These are phyloP conservation scores for Rhizopogon vinicolor DNA, from an alignment of 768 basidiomycete genomes.

Conservation along the genomic window DNA sequence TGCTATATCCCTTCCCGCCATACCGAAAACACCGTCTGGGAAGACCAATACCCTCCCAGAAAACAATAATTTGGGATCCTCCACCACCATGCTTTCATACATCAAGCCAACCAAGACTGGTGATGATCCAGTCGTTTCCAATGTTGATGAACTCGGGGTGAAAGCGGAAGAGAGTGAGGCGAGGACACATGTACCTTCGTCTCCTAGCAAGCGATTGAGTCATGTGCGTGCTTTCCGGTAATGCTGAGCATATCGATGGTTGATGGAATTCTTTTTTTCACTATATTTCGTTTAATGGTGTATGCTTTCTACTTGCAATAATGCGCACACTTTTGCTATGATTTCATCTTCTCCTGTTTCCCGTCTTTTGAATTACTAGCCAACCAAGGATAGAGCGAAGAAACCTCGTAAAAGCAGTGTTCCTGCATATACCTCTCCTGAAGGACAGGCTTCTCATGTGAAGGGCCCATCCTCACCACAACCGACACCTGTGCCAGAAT, in stretches of 20 bases:
- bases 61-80: constrained; percentile 56
- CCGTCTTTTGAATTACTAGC: constrained; percentile 37
- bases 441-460: background rate
- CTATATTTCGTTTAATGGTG: constrained; percentile 21
- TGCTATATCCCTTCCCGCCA: constrained; percentile 35
- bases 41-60: constrained; percentile 20
- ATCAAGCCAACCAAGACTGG: constrained; percentile 47
- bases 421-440: constrained; percentile 12
- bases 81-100: constrained; percentile 70
- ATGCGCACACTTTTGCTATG: constrained; percentile 15
- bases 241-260: constrained; percentile 45
- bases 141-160: constrained; percentile 37
- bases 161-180: constrained; percentile 33
- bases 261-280: constrained; percentile 21
- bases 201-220: constrained; percentile 63
- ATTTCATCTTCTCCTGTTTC: constrained; percentile 12
- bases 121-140: constrained; percentile 31
- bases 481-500: background rate
- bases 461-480: background rate
- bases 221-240: constrained; percentile 86
- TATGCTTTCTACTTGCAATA: constrained; percentile 23
- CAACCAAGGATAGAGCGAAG: constrained; percentile 69
- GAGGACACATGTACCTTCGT: constrained; percentile 26
- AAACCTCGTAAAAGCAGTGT: constrained; percentile 50
- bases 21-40: constrained; percentile 25